These are phyloP conservation scores for Alternaria tenuissima DNA, from an alignment of 2,329 filamentous ascomycete genomes.

Conservation along the genomic window DNA sequence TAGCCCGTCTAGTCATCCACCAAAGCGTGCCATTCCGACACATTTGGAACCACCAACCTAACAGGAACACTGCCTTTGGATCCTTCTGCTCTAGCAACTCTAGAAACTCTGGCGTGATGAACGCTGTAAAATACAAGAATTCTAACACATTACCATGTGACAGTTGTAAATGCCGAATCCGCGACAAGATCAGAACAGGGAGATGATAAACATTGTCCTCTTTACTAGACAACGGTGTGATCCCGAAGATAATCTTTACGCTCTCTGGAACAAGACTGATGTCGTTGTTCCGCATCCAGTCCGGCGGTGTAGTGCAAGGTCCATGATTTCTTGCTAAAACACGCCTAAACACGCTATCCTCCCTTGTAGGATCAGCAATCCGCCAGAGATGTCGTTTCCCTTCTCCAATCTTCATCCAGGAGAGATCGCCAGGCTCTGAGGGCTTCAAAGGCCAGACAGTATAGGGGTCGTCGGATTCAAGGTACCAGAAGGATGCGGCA, in stretches of 20 bases:
- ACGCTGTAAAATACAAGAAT: constrained; percentile 59
- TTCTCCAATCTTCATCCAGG: constrained; percentile 66
- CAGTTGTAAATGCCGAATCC: constrained; percentile 48
- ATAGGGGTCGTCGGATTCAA: constrained; percentile 54
- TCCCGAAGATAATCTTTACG: constrained; percentile 43
- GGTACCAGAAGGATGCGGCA: constrained; percentile 55
- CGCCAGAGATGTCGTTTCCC: constrained; percentile 65
- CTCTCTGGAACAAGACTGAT: constrained; percentile 41
- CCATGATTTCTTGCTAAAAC: constrained; percentile 33
- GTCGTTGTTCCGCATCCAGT: constrained; percentile 12
- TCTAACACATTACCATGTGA: constrained; percentile 54
- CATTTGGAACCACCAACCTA: constrained; percentile 66
- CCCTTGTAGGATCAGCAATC: constrained; percentile 58
- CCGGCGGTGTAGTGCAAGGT: constrained; percentile 16
- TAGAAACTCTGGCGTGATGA: constrained; percentile 56
- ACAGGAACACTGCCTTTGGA: constrained; percentile 61
- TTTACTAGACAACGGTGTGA: constrained; percentile 29
- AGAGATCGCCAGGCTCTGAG: constrained; percentile 56
- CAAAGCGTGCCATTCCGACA: constrained; percentile 32
- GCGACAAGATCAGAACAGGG: constrained; percentile 50
- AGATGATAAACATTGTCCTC: constrained; percentile 38
- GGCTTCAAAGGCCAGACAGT: constrained; percentile 65
- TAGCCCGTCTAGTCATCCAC: constrained; percentile 40
- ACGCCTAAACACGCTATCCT: constrained; percentile 58
- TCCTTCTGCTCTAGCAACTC: constrained; percentile 61